Evolutionary conservation across 306 rosid genomes (phyloP), one percentile per base, ranked within the genome.

Genomic region (Lathyrus aphaca): DNA sequence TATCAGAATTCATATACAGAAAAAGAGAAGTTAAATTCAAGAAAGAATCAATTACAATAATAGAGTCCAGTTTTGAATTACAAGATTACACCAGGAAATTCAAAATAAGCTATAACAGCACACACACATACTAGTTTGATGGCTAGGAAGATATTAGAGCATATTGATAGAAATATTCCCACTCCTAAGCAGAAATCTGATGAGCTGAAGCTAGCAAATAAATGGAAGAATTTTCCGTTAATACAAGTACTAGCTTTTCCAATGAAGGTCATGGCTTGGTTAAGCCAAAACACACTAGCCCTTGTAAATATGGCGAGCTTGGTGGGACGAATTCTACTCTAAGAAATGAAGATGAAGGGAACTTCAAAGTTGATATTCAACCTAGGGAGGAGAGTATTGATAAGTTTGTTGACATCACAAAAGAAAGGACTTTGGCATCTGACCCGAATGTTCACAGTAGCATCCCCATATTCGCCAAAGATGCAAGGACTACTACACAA

Each of bases 121-220:
- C 96, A 80, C 79, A 85, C 79, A 72, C 90, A 82, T 72, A 73
- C 90, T 44, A 82, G 86, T 81, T 87, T 81, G 82, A 81, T 93
- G 82, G 96, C 97, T 39, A 85, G 85, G 84, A 79, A 86, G 69
- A 93, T 93, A 68, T 79, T 93, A 82, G 97, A 93, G 66, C 98
- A 85, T 73, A 72, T 90, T 50, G 87, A 83, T 73, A 83, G 96
- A 90, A 85, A 75, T 67, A 63, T 76, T 8, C 86, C 96, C 46
- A 90, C 97, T 69, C 92, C 92, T 16, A 75, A 76, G 70, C 90
- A 86, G 35, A 93, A 90, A 82, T 79, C 83, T 16, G 85, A 82
- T 15, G 98, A 93, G 86, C 74, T 93, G 66, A 87, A 81, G 85
- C 80, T 83, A 75, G 92, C 88, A 12, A 71, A 73, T 65, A 71